Conservation (phyloP, 2,329 filamentous ascomycete species). For the Dactylellina parvicollis region DNA sequence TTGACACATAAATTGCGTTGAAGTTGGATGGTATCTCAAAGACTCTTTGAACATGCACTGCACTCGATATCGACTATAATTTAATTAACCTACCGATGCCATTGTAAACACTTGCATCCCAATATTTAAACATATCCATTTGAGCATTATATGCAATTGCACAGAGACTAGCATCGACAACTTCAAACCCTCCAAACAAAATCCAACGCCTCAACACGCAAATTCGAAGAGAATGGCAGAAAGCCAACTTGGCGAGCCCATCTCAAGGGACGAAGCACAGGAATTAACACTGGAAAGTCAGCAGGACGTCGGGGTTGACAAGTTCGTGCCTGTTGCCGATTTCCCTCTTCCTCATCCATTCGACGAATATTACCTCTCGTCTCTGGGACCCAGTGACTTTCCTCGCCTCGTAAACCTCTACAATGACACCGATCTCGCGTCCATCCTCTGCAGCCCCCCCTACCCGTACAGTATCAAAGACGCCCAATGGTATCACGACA, state of each 20-base stretch:
- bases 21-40: no score
- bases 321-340: slow-evolving; percentile 6
- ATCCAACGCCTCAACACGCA: slow-evolving; percentile 7
- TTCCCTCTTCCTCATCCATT: slow-evolving; percentile 27
- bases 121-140: neutral
- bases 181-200: neutral
- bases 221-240: neutral
- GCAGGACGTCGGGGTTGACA: neutral
- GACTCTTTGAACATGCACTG: no score
- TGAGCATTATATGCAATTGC: no score
- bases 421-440: slow-evolving; percentile 34
- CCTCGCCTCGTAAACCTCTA: slow-evolving; percentile 32
- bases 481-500: slow-evolving; percentile 43
- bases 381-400: slow-evolving; percentile 23
- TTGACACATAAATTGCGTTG: no score
- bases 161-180: neutral
- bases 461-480: slow-evolving; percentile 41
- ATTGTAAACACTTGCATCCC: no score
- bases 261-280: no score
- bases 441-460: slow-evolving; percentile 29
- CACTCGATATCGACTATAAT: no score
- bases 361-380: slow-evolving; percentile 39
- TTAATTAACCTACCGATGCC: no score
- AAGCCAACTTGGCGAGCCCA: neutral
- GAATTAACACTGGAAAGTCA: no score